Conservation (phyloP, 176 grass and related monocot species). For the Oryza meridionalis region DNA sequence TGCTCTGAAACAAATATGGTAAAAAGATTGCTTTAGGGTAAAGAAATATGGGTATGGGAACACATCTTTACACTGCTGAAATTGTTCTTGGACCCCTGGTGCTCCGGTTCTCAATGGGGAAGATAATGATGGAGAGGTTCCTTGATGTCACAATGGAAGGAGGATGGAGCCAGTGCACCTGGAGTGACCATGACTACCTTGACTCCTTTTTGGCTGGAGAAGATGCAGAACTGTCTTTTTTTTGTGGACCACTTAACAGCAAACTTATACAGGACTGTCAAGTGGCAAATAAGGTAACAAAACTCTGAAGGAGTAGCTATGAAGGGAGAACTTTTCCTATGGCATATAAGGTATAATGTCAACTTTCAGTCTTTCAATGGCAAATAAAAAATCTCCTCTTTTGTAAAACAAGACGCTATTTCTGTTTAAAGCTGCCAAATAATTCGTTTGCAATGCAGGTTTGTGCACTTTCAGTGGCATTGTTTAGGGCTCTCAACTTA, state of each 20-base stretch:
- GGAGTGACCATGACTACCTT: background rate
- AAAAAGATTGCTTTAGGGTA: background rate
- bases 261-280: background rate
- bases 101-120: background rate
- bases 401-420: background rate
- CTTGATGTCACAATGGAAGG: background rate
- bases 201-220: background rate
- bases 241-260: background rate
- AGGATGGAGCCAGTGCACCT: no score
- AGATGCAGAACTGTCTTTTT: background rate
- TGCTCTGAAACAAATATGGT: background rate
- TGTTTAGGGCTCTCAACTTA: slow-evolving; percentile 94
- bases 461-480: slow-evolving; percentile 85
- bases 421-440: slow-evolving; percentile 15
- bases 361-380: background rate
- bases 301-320: background rate
- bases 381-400: background rate
- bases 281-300: background rate
- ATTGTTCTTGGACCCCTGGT: background rate
- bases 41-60: background rate
- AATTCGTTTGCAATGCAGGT: slow-evolving; percentile 63
- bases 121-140: no score
- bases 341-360: background rate
- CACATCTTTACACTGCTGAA: background rate
- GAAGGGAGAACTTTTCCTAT: background rate